Conservation (phyloP, 192 early-diverging fungal species). For the Coemansia sp. region DNA sequence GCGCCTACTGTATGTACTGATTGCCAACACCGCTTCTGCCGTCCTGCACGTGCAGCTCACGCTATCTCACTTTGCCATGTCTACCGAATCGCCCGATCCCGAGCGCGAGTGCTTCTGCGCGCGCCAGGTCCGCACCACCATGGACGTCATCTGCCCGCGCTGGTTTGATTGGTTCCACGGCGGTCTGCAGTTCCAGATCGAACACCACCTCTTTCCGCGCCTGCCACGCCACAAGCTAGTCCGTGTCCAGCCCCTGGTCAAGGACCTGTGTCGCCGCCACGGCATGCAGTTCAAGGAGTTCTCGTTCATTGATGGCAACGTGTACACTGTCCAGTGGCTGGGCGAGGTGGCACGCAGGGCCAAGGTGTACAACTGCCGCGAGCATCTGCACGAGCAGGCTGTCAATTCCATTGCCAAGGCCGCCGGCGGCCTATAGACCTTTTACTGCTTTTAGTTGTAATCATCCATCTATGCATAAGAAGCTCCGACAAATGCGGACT, state of each 20-base stretch:
- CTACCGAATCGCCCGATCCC: conserved; percentile 65
- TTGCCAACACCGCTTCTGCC: conserved; percentile 80
- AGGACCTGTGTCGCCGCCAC: conserved; percentile 71
- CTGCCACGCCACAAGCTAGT: conserved; percentile 87
- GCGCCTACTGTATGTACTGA: conserved; percentile 63
- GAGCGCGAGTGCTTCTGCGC: conserved; percentile 76
- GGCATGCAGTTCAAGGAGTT: conserved; percentile 77
- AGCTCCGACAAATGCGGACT: no score
- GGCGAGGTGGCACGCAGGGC: conserved; percentile 66
- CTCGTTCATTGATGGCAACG: conserved; percentile 79
- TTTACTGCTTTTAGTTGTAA: no score
- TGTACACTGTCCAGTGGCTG: conserved; percentile 68
- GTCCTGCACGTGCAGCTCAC: conserved; percentile 96
- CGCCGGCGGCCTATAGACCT: conserved; percentile 5
- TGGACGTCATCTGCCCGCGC: conserved; percentile 92
- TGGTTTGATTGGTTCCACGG: conserved; percentile 99
- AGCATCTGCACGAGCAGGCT: conserved; percentile 11
- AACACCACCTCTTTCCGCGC: conserved; percentile 94
- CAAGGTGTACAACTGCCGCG: conserved; percentile 45
- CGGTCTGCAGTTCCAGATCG: conserved; percentile 93
- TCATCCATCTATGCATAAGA: no score
- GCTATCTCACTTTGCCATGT: conserved; percentile 95
- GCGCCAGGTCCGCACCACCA: conserved; percentile 85
- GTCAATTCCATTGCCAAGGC: conserved; percentile 7
- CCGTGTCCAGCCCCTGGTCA: conserved; percentile 65